Percentiles rank a stretch among this genome's conserved stretches.
These are phyloP conservation scores for Hortiboletus campestris DNA, from an alignment of 768 basidiomycete species.

Conservation along the genomic window DNA sequence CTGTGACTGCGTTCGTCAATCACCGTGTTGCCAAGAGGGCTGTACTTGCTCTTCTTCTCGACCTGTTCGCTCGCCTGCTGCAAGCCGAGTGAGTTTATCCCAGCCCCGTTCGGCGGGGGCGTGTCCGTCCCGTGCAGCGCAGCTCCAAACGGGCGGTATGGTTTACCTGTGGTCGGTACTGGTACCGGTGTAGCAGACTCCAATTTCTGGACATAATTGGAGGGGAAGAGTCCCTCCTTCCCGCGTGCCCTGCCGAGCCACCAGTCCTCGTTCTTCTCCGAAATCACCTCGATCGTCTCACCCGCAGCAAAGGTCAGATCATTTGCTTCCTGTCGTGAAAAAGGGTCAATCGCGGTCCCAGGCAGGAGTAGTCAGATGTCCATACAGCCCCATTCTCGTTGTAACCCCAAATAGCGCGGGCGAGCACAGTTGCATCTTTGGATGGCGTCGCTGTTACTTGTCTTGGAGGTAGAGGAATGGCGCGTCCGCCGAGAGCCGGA, in stretches of 20 bases:
- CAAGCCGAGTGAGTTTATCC: constrained; percentile 31
- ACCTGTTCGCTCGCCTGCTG: constrained; percentile 27
- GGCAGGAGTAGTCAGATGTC: constrained; percentile 1
- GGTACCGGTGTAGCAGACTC: constrained; percentile 3
- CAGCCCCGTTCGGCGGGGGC: constrained; percentile 29
- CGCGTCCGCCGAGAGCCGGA: constrained; percentile 5
- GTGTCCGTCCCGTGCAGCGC: constrained; percentile 34
- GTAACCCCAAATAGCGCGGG: constrained; percentile 65
- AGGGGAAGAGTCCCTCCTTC: constrained; percentile 73
- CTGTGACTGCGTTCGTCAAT: constrained; percentile 6
- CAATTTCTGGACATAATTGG: constrained; percentile 68
- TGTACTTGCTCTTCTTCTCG: constrained; percentile 59
- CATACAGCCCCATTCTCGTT: constrained; percentile 55
- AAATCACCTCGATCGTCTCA: constrained; percentile 74
- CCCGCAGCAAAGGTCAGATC: constrained; percentile 77
- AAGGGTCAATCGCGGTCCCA: constrained; percentile 1
- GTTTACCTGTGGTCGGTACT: background rate
- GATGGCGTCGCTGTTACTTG: constrained; percentile 6
- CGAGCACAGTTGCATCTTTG: constrained; percentile 27
- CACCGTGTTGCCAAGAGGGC: constrained; percentile 58
- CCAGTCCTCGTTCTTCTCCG: constrained; percentile 85
- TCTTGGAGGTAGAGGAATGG: constrained; percentile 17
- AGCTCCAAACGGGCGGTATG: constrained; percentile 40
- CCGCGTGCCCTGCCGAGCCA: constrained; percentile 72
- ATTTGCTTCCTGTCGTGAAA: constrained; percentile 59